phyloP scores from a whole-genome alignment of 2,329 filamentous ascomycete species.

The Colletotrichum sp. region DNA sequence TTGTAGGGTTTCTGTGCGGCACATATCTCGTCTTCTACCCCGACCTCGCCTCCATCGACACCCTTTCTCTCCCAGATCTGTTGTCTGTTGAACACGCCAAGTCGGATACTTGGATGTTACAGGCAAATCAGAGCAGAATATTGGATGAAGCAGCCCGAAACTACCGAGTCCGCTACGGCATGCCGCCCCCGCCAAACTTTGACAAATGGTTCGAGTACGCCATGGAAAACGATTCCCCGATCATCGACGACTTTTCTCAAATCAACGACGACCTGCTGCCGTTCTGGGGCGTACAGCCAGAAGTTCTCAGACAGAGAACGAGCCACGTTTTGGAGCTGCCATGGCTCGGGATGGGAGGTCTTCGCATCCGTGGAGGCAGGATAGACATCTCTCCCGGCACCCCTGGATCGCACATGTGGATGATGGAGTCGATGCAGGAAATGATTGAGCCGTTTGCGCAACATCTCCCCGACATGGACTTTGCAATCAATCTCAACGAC shows the following conservation, averaged over 20 bases:
- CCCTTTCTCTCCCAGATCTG: not conserved
- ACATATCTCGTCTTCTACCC: slow-evolving; percentile 17
- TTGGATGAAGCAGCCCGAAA: slow-evolving; percentile 39
- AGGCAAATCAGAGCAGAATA: slow-evolving; percentile 24
- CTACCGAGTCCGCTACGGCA: slow-evolving; percentile 52
- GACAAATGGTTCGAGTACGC: slow-evolving; percentile 83
- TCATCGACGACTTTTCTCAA: slow-evolving; percentile 80
- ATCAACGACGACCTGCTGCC: slow-evolving; percentile 76
- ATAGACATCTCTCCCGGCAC: slow-evolving; percentile 43
- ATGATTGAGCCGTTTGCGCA: slow-evolving; percentile 73
- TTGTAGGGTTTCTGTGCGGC: slow-evolving; percentile 12
- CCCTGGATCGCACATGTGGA: slow-evolving; percentile 34
- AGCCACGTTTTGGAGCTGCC: slow-evolving; percentile 33
- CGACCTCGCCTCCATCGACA: not conserved
- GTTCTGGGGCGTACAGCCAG: slow-evolving; percentile 75
- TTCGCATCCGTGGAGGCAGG: slow-evolving; percentile 66
- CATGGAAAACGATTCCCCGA: slow-evolving; percentile 62
- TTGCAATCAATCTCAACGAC: slow-evolving; percentile 71
- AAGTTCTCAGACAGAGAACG: slow-evolving; percentile 64
- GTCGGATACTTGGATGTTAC: slow-evolving; percentile 21
- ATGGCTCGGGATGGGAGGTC: slow-evolving; percentile 41
- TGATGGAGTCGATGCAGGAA: slow-evolving; percentile 48
- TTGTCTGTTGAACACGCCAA: slow-evolving; percentile 10
- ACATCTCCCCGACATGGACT: slow-evolving; percentile 77
- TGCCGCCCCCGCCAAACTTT: slow-evolving; percentile 77